phyloP scores from a whole-genome alignment of 495 filamentous ascomycete species.

The Neurospora sublineolata region DNA sequence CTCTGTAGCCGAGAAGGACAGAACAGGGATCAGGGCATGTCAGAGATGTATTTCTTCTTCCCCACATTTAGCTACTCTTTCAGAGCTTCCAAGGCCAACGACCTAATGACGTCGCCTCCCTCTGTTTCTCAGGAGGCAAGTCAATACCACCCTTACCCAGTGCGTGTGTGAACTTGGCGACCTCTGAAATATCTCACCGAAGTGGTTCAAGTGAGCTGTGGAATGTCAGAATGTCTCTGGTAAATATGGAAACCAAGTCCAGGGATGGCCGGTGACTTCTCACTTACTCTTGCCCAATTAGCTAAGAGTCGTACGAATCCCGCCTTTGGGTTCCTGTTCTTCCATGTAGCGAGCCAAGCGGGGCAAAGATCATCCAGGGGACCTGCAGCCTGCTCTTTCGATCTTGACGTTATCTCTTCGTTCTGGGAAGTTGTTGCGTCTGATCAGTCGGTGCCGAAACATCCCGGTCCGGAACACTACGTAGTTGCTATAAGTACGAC shows the following conservation, averaged over 20 bases:
- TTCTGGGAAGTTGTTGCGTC: not conserved
- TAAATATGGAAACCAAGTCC: not conserved
- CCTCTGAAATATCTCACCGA: not conserved
- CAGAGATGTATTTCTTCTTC: not conserved
- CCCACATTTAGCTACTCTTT: not conserved
- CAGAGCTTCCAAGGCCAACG: not conserved
- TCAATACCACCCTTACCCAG: not conserved
- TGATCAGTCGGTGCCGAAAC: not conserved
- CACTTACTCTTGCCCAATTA: not conserved
- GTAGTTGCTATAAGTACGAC: not conserved
- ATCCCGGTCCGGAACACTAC: not conserved
- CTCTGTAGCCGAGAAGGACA: not conserved
- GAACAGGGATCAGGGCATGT: not conserved
- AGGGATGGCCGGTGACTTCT: not conserved
- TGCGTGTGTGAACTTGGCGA: not conserved
- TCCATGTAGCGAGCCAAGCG: not conserved
- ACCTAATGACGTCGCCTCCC: not conserved
- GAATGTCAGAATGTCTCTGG: not conserved
- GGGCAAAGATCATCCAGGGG: not conserved
- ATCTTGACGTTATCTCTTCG: not conserved
- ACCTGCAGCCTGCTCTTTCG: not conserved
- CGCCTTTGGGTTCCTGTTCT: not conserved
- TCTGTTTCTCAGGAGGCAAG: not conserved
- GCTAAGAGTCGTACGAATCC: not conserved
- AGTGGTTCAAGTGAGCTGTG: not conserved